Evolutionary conservation across 176 grass and related monocot genomes (phyloP).

Genomic region (Typha latifolia): DNA sequence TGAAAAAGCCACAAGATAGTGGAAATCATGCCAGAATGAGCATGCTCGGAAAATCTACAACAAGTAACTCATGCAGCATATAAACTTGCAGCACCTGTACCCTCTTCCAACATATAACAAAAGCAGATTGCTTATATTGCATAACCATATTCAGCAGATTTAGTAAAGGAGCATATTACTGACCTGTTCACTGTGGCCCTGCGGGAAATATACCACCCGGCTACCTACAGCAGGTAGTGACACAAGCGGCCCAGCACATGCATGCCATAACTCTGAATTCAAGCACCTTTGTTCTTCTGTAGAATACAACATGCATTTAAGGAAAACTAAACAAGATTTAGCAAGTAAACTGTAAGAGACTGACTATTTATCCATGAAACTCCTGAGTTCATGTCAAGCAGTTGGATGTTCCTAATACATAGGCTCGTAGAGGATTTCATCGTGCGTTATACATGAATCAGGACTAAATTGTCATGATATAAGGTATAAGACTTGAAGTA

Average conservation of each 20-base stretch:
- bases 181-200: slow-evolving; percentile 99
- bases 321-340: not conserved
- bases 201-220: slow-evolving; percentile 90
- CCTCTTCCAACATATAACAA: not conserved
- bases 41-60: not conserved
- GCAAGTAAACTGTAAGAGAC: not conserved
- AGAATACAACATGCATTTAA: slow-evolving; percentile 19
- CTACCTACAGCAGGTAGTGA: slow-evolving; percentile 76
- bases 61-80: not conserved
- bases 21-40: not conserved
- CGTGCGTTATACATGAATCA: too few relatives aligned
- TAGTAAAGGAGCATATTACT: not conserved
- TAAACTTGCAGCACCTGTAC: not conserved
- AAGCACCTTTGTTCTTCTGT: slow-evolving; percentile 79
- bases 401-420: too few relatives aligned
- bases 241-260: slow-evolving; percentile 97
- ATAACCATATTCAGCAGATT: not conserved
- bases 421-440: too few relatives aligned
- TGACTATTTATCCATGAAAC: not conserved
- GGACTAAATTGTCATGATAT: too few relatives aligned
- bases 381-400: too few relatives aligned
- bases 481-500: too few relatives aligned
- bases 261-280: slow-evolving; percentile 98
- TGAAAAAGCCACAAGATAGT: not conserved
- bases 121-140: not conserved